A percentile compares a stretch with the other conserved stretches of the same genome.
phyloP scores from a whole-genome alignment of 2,329 filamentous ascomycete species.

The Colletotrichum tanaceti region DNA sequence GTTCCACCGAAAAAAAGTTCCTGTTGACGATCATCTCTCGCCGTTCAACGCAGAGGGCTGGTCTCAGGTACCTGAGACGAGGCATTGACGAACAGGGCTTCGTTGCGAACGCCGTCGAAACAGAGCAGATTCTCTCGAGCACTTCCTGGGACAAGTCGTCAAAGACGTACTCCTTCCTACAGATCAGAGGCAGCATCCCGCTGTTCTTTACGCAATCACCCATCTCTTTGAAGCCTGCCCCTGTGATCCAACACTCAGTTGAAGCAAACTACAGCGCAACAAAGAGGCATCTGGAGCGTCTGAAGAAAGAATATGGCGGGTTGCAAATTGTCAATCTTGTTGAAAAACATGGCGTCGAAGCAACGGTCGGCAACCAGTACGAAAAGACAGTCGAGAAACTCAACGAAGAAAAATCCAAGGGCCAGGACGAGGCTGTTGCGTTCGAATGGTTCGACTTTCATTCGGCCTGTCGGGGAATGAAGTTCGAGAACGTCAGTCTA shows the following conservation, averaged over 20 bases:
- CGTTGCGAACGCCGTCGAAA: slow-evolving; percentile 91
- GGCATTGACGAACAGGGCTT: slow-evolving; percentile 91
- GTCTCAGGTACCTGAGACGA: slow-evolving; percentile 87
- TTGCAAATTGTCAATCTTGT: slow-evolving; percentile 87
- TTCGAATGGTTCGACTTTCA: slow-evolving; percentile 99
- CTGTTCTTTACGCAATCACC: slow-evolving; percentile 95
- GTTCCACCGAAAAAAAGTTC: slow-evolving; percentile 68
- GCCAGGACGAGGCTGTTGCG: slow-evolving; percentile 58
- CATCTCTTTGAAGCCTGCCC: slow-evolving; percentile 90
- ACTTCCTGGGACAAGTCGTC: slow-evolving; percentile 70
- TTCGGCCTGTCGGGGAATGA: slow-evolving; percentile 92
- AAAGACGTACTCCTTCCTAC: slow-evolving; percentile 84
- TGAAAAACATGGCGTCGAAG: slow-evolving; percentile 87
- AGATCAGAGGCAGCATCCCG: slow-evolving; percentile 90
- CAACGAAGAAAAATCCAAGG: slow-evolving; percentile 70
- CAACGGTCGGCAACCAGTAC: slow-evolving; percentile 81
- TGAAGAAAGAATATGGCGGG: slow-evolving; percentile 77
- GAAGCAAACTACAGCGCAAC: slow-evolving; percentile 84
- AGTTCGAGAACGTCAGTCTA: slow-evolving; percentile 91
- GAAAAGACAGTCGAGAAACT: slow-evolving; percentile 74
- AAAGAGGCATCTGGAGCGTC: slow-evolving; percentile 78
- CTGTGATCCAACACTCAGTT: slow-evolving; percentile 82
- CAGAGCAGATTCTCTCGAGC: slow-evolving; percentile 89
- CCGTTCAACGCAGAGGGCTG: slow-evolving; percentile 85
- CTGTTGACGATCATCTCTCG: slow-evolving; percentile 93